Base-by-base conservation (phyloP, 805 yeast species). In the Lachancea nothofagi region DNA sequence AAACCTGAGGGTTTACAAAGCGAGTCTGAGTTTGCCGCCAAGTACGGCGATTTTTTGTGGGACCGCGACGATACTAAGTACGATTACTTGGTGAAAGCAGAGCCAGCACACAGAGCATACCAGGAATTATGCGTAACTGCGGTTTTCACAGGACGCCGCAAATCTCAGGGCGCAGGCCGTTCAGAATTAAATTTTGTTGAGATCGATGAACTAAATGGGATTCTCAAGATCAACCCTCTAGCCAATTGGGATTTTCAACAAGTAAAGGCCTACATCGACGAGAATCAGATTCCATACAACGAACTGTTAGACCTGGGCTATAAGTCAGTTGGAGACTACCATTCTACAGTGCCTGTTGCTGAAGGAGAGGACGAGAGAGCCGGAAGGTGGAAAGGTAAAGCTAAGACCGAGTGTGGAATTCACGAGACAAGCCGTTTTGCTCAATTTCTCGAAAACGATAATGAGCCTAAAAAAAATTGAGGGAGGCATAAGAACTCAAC, bases 341-440 rank as follows among this genome's bases (percentile, higher is more conserved):
- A 90, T 61, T 85, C 95, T 1, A 90, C 97, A 0, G 78, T 65
- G 22, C 97, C 97, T 2, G 95, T 86, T 8, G 72, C 67, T 6
- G 96, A 83, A 32, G 96, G 94, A 7, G 97, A 87, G 57, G 97
- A 90, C 56, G 97, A 90, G 61, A 75, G 97, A 48, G 78, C 93
- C n/a, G 97, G 97, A 1, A 75, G 97, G 55, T 90, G 97, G 97
- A 82, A 83, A 68, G 97, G 96, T 2, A 75, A 82, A 58, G 72
- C 78, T 8, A 90, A 90, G 67, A 87, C 96, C 0, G 97, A 90
- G 60, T 90, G 97, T 65, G 97, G 97, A 2, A 88, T 90, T 39
- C 97, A 90, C 56, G 83, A 81, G 51, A 76, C 89, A 1, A 73
- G 80, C 19, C 75, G 83, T 46, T 90, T 83, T 57, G 77, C 83